Evolutionary conservation across 441 rosid genomes (phyloP), one percentile per base, ranked within the genome.

Genomic region (Erodium texanum): DNA sequence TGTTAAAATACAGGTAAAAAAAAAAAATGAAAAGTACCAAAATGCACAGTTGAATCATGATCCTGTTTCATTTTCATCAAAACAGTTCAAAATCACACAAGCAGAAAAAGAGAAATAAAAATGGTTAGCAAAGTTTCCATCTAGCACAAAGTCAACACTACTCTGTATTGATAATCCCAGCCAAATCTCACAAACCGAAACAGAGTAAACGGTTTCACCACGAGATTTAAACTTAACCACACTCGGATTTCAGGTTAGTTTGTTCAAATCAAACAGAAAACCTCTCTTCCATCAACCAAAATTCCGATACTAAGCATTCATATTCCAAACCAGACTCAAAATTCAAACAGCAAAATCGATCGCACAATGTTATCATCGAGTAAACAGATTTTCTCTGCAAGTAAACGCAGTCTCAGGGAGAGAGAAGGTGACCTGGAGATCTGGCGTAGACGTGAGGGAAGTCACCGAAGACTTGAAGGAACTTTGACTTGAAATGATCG

Each of bases 381-480:
- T 5, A 23, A 6, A n/a, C 14, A 16, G 34, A 10, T 24, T 27
- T 45, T 45, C 16, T 45, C 3, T 1, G 54, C 54, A 45, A 45
- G 54, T 45, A 45, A 45, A 45, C 5, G 54, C 16, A 45, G 54
- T 45, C 14, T 45, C 11, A 8, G 54, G 14, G 54, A 45, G 54
- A 45, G 59, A 43, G 64, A 65, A 2, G 23, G 3, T 0, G 64
- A 89, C 99, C 99, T 54, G 97, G 97, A 78, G 99, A 87, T 41
- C 97, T 93, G 56, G 99, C 89, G 68, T 77, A 91, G 70, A 82
- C 73, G 0, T 91, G 79, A n/a, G 99, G 97, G 54, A 78, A 38
- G 58, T 86, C 80, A 65, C 81, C 88, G 73, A 89, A 94, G 63
- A 80, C 73, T 43, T 85, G 43, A 20, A 75, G 71, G 71, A 91